Evolutionary conservation across 768 basidiomycete species (phyloP).

Genomic region (Naematelia aurantialba): DNA sequence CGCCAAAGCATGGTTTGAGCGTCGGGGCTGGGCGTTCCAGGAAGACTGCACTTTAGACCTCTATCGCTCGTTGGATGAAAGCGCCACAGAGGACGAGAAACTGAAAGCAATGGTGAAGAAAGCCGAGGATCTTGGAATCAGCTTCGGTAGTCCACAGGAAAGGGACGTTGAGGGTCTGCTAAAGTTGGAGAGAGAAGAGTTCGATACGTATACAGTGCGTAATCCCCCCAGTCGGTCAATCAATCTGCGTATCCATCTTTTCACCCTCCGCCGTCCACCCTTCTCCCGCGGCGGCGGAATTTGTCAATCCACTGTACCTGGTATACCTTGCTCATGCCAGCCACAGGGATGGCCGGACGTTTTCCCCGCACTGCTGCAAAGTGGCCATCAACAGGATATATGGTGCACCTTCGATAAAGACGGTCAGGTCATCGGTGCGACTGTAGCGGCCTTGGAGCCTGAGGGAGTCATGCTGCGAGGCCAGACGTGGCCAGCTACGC

Average conservation of each 20-base stretch:
- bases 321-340: too few species aligned
- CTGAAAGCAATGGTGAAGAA: constrained; percentile 1
- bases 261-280: neutral
- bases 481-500: constrained; percentile 6
- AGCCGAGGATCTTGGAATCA: constrained; percentile 2
- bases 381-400: constrained; percentile 8
- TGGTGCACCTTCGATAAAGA: constrained; percentile 3
- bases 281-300: too few species aligned
- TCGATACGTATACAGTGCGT: constrained; percentile 10
- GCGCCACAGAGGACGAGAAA: neutral
- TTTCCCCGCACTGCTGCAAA: constrained; percentile 2
- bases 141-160: constrained; percentile 5
- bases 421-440: constrained; percentile 7
- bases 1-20: neutral
- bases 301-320: too few species aligned
- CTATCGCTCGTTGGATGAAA: neutral
- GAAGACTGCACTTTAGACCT: constrained; percentile 6
- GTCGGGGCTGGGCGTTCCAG: constrained; percentile 8
- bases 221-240: neutral
- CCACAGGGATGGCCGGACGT: constrained; percentile 16
- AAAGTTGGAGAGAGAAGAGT: constrained; percentile 2
- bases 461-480: neutral
- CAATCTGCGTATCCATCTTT: neutral
- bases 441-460: constrained; percentile 8
- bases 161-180: constrained; percentile 4